Evolutionary conservation across 768 basidiomycete species (phyloP).

Genomic region (Suillus discolor): DNA sequence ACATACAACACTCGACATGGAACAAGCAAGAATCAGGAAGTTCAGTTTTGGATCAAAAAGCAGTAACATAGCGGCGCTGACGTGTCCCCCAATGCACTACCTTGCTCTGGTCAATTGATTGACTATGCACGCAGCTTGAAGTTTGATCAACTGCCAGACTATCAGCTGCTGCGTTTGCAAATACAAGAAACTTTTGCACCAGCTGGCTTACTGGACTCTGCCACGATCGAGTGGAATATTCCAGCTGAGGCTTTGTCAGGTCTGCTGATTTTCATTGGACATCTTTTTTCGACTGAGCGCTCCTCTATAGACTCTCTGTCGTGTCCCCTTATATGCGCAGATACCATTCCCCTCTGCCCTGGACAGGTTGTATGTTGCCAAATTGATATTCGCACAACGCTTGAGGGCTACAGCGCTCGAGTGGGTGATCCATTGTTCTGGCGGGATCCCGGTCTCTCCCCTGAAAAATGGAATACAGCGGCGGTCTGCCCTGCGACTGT

Average conservation of each 20-base stretch:
- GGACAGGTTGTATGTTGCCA: neutral
- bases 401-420: neutral
- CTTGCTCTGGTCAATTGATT: neutral
- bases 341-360: neutral
- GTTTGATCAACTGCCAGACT: neutral
- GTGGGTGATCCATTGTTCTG: neutral
- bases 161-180: neutral
- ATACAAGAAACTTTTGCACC: neutral
- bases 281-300: neutral
- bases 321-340: neutral
- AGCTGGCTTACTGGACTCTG: neutral
- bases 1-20: neutral
- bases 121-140: neutral
- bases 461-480: neutral
- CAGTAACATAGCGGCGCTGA: neutral
- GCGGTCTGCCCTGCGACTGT: too few relatives aligned
- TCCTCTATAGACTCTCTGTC: neutral
- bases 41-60: neutral
- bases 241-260: neutral
- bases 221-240: neutral
- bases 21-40: neutral
- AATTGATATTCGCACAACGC: neutral
- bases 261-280: neutral
- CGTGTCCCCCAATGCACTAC: neutral
- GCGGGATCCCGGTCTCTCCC: neutral